These are phyloP conservation scores for Paramecium tetraurelia DNA, from an alignment of 73 alveolate species.

Conservation along the genomic window DNA sequence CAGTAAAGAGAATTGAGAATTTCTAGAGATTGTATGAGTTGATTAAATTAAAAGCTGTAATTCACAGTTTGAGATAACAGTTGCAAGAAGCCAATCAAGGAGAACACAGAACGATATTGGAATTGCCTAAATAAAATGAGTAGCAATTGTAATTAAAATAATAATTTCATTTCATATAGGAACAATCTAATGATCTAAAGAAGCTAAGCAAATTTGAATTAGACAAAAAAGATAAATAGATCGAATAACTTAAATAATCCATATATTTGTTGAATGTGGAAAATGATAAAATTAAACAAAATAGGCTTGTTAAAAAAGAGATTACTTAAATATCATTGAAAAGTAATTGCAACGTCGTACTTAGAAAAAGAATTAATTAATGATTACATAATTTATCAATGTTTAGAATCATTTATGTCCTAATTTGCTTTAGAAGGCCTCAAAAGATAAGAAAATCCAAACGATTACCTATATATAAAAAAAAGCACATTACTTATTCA, in stretches of 20 bases:
- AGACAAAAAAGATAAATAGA: not conserved
- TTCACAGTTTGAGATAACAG: not conserved
- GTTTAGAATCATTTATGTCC: not conserved
- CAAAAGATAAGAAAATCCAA: slow-evolving; percentile 35
- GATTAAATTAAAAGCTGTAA: not conserved
- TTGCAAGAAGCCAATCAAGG: not conserved
- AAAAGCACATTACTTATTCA: not conserved
- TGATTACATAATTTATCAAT: not conserved
- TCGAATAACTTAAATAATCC: not conserved
- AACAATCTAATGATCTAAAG: not conserved
- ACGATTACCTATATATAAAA: not conserved
- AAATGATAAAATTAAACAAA: not conserved
- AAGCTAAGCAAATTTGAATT: not conserved
- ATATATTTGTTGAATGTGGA: not conserved
- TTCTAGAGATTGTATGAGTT: not conserved
- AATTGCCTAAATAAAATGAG: not conserved
- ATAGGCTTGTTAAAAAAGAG: not conserved
- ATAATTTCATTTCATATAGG: not conserved
- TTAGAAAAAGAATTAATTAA: not conserved
- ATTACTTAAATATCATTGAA: not conserved
- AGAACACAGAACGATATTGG: not conserved
- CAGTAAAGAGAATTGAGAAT: not conserved
- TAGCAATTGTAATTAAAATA: not conserved
- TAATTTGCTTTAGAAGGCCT: slow-evolving; percentile 33
- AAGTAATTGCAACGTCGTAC: not conserved